phyloP scores from a whole-genome alignment of 148 eudicot species.

The Amaranthus cruentus region DNA sequence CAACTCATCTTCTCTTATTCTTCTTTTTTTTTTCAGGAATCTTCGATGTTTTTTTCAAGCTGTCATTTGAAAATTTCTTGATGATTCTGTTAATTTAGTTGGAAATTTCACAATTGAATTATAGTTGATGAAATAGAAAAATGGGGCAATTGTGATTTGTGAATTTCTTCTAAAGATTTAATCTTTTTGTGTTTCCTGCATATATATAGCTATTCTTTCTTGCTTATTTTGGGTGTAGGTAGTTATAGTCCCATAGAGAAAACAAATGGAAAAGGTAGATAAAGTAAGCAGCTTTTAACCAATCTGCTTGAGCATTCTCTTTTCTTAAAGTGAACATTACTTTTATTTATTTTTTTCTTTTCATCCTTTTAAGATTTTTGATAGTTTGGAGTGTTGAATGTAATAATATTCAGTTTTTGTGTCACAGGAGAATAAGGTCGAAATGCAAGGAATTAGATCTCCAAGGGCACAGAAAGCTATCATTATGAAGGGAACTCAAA shows the following conservation, averaged over 20 bases:
- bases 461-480: conserved; percentile 25
- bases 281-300: conserved; percentile 26
- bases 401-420: conserved; percentile 9
- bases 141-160: conserved; percentile 1
- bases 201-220: neutral
- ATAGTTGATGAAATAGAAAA: neutral
- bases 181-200: neutral
- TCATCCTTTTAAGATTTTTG: neutral
- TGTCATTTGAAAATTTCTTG: conserved; percentile 11
- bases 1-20: conserved; percentile 14
- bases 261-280: conserved; percentile 16
- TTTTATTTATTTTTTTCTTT: neutral
- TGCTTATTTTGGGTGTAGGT: neutral
- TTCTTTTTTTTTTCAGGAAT: neutral
- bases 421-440: conserved; percentile 41
- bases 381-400: neutral
- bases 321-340: neutral
- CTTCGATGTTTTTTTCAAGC: conserved; percentile 16
- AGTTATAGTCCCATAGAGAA: neutral
- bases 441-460: conserved; percentile 32
- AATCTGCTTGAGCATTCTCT: neutral
- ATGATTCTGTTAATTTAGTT: conserved; percentile 15
- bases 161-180: neutral
- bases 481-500: conserved; percentile 24
- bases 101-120: neutral